Evolutionary conservation across 2,329 filamentous ascomycete genomes (phyloP), one percentile per base, ranked within the genome.

Genomic region (Teratosphaeriaceae sp.): DNA sequence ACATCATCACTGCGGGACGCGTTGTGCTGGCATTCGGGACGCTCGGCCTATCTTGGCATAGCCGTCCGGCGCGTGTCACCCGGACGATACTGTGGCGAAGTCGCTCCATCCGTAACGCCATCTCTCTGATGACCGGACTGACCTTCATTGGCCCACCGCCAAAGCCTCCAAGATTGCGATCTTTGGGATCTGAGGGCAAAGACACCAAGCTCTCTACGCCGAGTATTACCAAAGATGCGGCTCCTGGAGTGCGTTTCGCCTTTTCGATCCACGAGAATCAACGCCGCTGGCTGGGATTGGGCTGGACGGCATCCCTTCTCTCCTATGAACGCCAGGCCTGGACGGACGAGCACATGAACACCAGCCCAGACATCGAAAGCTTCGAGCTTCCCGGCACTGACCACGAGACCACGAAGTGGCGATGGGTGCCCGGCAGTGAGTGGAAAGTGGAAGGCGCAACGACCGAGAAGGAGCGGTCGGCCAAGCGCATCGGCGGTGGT

Each of bases 261-360:
- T 98, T 98, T 50, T 89, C 92, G 37, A 75, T 98, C 2, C 97
- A 89, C 58, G 92, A 98, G 63, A 98, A 98, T 56, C 92, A 98
- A 65, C 79, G 92, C 31, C 79, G 92, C 40, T 98, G 92, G 92
- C 70, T 98, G 3, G 90, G 89, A 1, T 76, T 98, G 11, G 92
- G 92, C 0, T 98, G 92, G 89, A 97, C 92, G 0, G 84, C 84
- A 2, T 94, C 83, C 29, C 71, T 98, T 48, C 88, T 98, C 52
- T 82, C 88, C 0, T 94, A 96, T 57, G 92, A 98, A 62, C 77
- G 92, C 31, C 77, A 84, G 1, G 76, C 89, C 0, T 98, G 92
- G 90, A 96, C 92, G 0, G 92, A 98, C 63, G 92, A 98, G 65
- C 88, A 96, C 61, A 78, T 94, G 43, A 95, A 95, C 48, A 61